Percentiles rank a stretch among this genome's conserved stretches.
phyloP scores from a whole-genome alignment of 257 asterid species.

The Avicennia marina region DNA sequence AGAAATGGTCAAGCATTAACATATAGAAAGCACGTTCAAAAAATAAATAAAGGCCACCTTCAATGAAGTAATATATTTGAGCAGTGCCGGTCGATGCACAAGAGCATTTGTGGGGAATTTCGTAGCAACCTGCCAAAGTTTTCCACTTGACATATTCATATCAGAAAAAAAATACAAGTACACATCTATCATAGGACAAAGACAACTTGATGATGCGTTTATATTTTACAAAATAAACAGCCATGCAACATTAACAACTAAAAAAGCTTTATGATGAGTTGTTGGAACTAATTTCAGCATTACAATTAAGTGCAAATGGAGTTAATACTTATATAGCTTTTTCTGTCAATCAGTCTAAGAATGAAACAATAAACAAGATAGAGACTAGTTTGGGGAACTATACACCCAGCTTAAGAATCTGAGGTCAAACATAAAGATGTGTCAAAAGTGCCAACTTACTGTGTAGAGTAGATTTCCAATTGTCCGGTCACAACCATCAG shows the following conservation, averaged over 20 bases:
- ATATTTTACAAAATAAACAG: conserved; percentile 11
- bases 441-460: conserved; percentile 35
- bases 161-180: not conserved
- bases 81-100: conserved; percentile 71
- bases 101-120: conserved; percentile 82
- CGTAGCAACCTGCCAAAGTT: conserved; percentile 64
- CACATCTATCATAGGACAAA: not conserved
- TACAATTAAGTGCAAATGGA: not conserved
- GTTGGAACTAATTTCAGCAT: not conserved
- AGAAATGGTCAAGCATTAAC: not conserved
- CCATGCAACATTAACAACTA: conserved; percentile 1
- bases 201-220: not conserved
- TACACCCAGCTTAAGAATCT: not conserved
- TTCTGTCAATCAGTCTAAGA: not conserved
- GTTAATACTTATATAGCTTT: no score
- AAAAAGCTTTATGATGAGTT: not conserved
- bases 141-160: not conserved
- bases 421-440: not conserved
- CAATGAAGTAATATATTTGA: conserved; percentile 49
- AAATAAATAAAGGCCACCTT: conserved; percentile 44
- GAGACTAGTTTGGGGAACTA: not conserved
- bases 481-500: conserved; percentile 74
- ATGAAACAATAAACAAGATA: conserved; percentile 4
- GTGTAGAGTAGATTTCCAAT: conserved; percentile 83
- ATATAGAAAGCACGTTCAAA: not conserved